Percentiles rank a stretch among this genome's conserved stretches.
Evolutionary conservation across 164 flowering plant genomes (phyloP).

Genomic region (Macadamia integrifolia): DNA sequence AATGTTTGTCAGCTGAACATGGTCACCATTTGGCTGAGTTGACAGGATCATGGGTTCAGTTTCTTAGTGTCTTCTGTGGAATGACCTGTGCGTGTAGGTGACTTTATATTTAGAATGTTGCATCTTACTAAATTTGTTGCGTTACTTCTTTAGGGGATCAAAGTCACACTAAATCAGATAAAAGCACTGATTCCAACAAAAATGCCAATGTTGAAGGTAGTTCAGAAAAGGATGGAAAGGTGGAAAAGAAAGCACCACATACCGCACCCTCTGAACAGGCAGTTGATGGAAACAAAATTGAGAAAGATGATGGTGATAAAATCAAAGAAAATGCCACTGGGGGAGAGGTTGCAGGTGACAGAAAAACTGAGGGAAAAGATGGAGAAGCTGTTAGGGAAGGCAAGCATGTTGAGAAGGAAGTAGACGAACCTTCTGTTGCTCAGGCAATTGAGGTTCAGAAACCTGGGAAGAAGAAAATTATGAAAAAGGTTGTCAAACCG

Average conservation of each 20-base stretch:
- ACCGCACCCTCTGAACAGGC: constrained; percentile 18
- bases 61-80: too few relatives aligned
- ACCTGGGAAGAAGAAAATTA: constrained; percentile 58
- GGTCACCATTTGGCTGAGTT: not conserved
- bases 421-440: constrained; percentile 25
- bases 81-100: not conserved
- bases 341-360: constrained; percentile 18
- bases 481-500: constrained; percentile 16
- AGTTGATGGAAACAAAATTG: constrained; percentile 25
- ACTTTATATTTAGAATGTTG: not conserved
- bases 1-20: not conserved
- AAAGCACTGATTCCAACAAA: constrained; percentile 25
- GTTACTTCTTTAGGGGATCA: constrained; percentile 15
- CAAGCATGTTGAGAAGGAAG: constrained; percentile 21
- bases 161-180: constrained; percentile 18
- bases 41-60: not conserved
- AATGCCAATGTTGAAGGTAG: constrained; percentile 21
- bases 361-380: constrained; percentile 17
- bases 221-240: constrained; percentile 9
- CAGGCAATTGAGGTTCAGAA: constrained; percentile 28
- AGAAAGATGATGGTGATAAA: constrained; percentile 14
- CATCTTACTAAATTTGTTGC: not conserved
- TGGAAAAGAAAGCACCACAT: constrained; percentile 25
- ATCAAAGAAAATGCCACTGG: constrained; percentile 11
- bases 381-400: constrained; percentile 19